phyloP scores from a whole-genome alignment of 805 yeast genomes.

The Nakazawaea holstii region DNA sequence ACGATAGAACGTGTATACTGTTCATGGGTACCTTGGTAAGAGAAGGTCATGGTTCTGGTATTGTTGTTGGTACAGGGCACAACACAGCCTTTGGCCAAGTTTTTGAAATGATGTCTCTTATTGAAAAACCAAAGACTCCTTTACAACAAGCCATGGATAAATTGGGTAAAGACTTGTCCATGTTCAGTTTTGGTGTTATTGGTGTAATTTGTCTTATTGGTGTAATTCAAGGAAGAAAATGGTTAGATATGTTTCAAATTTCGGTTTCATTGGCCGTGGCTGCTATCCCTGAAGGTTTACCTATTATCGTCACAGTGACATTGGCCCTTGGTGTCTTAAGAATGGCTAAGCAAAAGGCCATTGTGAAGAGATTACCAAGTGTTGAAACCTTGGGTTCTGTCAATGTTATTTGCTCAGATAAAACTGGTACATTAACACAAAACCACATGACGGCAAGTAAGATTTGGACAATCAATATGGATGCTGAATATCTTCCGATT shows the following conservation, averaged over 20 bases:
- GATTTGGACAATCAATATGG: constrained; percentile 70
- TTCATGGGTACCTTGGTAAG: constrained; percentile 97
- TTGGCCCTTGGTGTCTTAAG: constrained; percentile 92
- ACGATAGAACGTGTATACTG: constrained; percentile 74
- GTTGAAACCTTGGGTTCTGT: constrained; percentile 95
- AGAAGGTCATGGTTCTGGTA: constrained; percentile 92
- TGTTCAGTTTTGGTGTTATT: constrained; percentile 80
- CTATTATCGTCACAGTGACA: constrained; percentile 96
- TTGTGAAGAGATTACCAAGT: constrained; percentile 88
- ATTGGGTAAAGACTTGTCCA: constrained; percentile 84
- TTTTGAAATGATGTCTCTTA: constrained; percentile 90
- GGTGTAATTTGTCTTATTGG: constrained; percentile 92
- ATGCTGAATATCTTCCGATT: constrained; percentile 29
- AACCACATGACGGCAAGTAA: constrained; percentile 88
- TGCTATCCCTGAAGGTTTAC: constrained; percentile 98
- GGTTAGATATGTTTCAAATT: constrained; percentile 98
- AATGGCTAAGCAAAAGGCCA: constrained; percentile 94
- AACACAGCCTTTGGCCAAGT: constrained; percentile 93
- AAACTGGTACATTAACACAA: constrained; percentile 86
- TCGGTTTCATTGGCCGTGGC: constrained; percentile 98
- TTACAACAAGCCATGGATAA: constrained; percentile 93
- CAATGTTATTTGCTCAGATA: constrained; percentile 88
- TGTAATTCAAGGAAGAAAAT: constrained; percentile 82
- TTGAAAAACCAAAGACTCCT: constrained; percentile 98
- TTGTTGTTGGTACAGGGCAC: constrained; percentile 86